Base-by-base conservation (phyloP, 1,284 basidiomycete species). In the Sphagnurus paluster region DNA sequence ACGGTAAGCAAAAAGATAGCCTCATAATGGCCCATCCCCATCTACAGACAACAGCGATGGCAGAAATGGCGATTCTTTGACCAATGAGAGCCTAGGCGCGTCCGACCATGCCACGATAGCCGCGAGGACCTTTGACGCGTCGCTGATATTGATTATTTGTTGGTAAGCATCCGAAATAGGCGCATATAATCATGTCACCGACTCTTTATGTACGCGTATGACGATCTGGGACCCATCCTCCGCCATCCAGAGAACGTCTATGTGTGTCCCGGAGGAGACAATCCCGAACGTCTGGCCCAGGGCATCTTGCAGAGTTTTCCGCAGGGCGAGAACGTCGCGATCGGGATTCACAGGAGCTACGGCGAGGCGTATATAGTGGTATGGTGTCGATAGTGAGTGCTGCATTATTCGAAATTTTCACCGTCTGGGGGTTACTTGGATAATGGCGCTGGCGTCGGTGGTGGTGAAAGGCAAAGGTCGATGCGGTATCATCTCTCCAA, bases 191-290 rank as follows among this genome's bases (percentile, higher is more conserved):
- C 19, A n/a, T 29, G 29, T 23, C 29, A 34, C 61, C 48, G 26
- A 68, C 68, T 49, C 50, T 53, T 61, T 55, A n/a, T 57, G 49
- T 11, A 57, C 50, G 28, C 65, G 61, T 26, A 67, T 46, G 20
- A 66, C 56, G 42, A 54, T 56, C 41, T 63, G 57, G n/a, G 42
- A 48, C 8, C 62, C 64, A 20, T 61, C 53, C 8, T 58, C 55
- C 14, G 57, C 54, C 16, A 66, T 30, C 64, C 67, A 68, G n/a
- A 70, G 53, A 11, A 69, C 43, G 45, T 70, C 68, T 9, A 68
- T 39, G 32, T 64, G 57, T 8, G 53, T 55, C 6, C 53, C 55
- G 1, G 64, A 55, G 6, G 55, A 55, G 10, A 60, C 63, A 2
- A 60, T 28, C 11, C 68, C 67, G 45, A 66, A 66, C 14, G 56